Conservation (phyloP, 129 eudicot species). For the Mikania micrantha region DNA sequence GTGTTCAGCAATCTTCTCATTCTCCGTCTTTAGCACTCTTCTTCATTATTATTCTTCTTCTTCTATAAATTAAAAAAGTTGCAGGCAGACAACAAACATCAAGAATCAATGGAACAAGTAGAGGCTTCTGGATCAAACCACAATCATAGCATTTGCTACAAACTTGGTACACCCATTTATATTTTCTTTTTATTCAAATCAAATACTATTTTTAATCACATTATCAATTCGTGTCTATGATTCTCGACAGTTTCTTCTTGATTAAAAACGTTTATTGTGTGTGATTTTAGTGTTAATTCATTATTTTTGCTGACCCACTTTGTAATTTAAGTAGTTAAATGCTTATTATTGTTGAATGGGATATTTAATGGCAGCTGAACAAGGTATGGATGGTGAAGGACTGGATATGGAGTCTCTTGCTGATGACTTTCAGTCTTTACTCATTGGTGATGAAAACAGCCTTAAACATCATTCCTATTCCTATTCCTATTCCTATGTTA, state of each 20-base stretch:
- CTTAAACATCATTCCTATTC: not conserved
- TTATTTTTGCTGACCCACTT: not conserved
- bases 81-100: not conserved
- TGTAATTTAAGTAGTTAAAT: not conserved
- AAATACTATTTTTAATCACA: not conserved
- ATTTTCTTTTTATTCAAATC: not conserved
- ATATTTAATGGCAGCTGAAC: not conserved
- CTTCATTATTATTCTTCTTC: slow-evolving; percentile 4
- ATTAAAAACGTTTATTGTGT: not conserved
- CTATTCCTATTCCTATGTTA: not conserved
- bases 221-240: not conserved
- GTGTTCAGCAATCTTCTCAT: slow-evolving; percentile 5
- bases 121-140: slow-evolving; percentile 41
- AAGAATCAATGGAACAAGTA: slow-evolving; percentile 45
- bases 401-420: slow-evolving; percentile 2
- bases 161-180: slow-evolving; percentile 38
- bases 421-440: slow-evolving; percentile 5
- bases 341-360: not conserved
- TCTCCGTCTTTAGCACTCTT: not conserved
- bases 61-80: not conserved
- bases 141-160: slow-evolving; percentile 43
- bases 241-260: not conserved
- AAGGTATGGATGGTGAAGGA: not conserved
- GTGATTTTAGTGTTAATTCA: no score
- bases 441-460: not conserved